Evolutionary conservation across 306 rosid species (phyloP).

Genomic region (Prosopis cineraria): DNA sequence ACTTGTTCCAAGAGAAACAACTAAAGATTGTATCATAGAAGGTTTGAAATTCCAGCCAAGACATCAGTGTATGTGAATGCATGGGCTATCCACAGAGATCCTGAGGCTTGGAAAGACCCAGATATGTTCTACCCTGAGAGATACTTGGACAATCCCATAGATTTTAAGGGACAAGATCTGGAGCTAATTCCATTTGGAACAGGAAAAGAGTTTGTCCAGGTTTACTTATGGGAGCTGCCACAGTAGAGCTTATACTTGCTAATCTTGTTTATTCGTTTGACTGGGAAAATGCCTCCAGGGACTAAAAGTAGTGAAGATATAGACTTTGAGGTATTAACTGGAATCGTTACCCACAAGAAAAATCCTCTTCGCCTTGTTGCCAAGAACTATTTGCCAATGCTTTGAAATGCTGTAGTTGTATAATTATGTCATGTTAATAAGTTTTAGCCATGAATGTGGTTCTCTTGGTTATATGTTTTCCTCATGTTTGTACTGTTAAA

Average conservation of each 20-base stretch:
- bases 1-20: neutral
- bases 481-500: no score
- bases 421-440: no score
- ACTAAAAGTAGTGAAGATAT: neutral
- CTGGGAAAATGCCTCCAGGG: slow-evolving; percentile 36
- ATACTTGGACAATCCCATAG: neutral
- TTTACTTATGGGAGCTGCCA: neutral
- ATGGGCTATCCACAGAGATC: no score
- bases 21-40: neutral
- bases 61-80: neutral
- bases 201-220: slow-evolving; percentile 37
- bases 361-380: slow-evolving; percentile 8
- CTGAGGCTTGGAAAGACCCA: slow-evolving; percentile 8
- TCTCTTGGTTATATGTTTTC: no score
- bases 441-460: no score
- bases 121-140: slow-evolving; percentile 21
- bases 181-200: slow-evolving; percentile 28
- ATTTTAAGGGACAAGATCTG: slow-evolving; percentile 25
- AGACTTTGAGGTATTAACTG: neutral
- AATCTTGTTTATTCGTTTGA: slow-evolving; percentile 31
- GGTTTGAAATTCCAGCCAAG: neutral
- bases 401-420: neutral
- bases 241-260: slow-evolving; percentile 14
- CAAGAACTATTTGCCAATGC: neutral
- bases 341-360: slow-evolving; percentile 28